Conservation (phyloP, 768 basidiomycete species). For the Trametes punicea region DNA sequence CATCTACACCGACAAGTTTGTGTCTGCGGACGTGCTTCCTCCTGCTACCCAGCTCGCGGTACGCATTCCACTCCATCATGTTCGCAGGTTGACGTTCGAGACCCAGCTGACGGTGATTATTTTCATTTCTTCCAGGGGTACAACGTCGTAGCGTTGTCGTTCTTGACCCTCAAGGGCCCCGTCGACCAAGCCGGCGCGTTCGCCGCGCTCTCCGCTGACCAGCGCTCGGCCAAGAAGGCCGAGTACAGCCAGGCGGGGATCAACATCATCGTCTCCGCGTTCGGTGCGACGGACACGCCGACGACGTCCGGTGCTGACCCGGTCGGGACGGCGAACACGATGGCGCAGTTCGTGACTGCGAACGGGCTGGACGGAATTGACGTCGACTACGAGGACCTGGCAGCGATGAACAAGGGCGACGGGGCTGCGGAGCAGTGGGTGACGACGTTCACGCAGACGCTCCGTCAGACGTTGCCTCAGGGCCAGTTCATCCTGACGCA, state of each 20-base stretch:
- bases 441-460: conserved; percentile 34
- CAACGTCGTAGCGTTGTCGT: conserved; percentile 34
- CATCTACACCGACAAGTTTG: conserved; percentile 15
- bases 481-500: conserved; percentile 32
- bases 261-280: conserved; percentile 53
- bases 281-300: conserved; percentile 45
- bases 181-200: conserved; percentile 44
- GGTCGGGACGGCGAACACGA: conserved; percentile 36
- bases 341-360: conserved; percentile 45
- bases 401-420: conserved; percentile 53
- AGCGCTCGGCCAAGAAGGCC: conserved; percentile 40
- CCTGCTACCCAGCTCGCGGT: conserved; percentile 11
- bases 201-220: conserved; percentile 34
- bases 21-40: conserved; percentile 15
- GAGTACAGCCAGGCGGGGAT: conserved; percentile 55
- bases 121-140: conserved; percentile 6
- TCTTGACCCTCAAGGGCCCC: conserved; percentile 39
- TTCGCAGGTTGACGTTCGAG: background rate
- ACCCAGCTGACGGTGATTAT: background rate
- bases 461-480: conserved; percentile 27
- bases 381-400: conserved; percentile 53
- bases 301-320: conserved; percentile 38
- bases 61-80: background rate
- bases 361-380: conserved; percentile 53
- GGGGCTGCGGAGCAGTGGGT: conserved; percentile 44